Percentiles rank a stretch among this genome's conserved stretches.
Conservation (phyloP, 495 filamentous ascomycete species). For the Chaetomium cochliodes region DNA sequence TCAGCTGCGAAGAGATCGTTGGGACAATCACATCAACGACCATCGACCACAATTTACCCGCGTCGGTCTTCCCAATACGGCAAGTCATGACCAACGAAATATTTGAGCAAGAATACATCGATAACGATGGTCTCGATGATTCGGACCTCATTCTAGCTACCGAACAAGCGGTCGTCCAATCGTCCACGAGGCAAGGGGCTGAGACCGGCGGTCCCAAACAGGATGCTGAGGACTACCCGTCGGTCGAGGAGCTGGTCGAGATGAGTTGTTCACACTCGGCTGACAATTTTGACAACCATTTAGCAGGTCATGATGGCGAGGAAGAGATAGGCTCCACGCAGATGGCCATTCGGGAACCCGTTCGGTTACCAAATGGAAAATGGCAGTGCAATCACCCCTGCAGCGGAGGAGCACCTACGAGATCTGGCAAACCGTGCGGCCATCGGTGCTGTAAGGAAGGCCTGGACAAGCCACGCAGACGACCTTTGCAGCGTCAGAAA, state of each 20-base stretch:
- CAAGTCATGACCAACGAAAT: neutral
- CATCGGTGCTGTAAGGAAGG: constrained; percentile 91
- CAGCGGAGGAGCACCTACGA: constrained; percentile 66
- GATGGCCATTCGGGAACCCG: constrained; percentile 41
- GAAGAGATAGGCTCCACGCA: constrained; percentile 27
- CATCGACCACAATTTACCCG: constrained; percentile 61
- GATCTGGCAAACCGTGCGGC: constrained; percentile 46
- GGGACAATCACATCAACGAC: constrained; percentile 67
- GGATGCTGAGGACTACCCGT: constrained; percentile 31
- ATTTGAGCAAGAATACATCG: constrained; percentile 17
- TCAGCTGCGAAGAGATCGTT: constrained; percentile 88
- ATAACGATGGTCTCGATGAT: constrained; percentile 30
- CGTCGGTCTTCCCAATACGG: constrained; percentile 50
- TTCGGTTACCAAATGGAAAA: constrained; percentile 72
- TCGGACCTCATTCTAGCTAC: constrained; percentile 31
- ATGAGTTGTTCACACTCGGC: neutral
- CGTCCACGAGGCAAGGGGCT: constrained; percentile 5
- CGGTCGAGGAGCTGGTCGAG: constrained; percentile 34
- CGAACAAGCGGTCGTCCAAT: constrained; percentile 19
- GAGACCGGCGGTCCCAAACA: constrained; percentile 20
- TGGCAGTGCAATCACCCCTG: constrained; percentile 86
- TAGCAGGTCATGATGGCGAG: constrained; percentile 15
- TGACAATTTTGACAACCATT: constrained; percentile 42
- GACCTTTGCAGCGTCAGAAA: constrained; percentile 42
- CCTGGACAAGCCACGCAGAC: constrained; percentile 71